Evolutionary conservation across 2,329 filamentous ascomycete species (phyloP).

Genomic region (Graphiopsis chlorocephala): DNA sequence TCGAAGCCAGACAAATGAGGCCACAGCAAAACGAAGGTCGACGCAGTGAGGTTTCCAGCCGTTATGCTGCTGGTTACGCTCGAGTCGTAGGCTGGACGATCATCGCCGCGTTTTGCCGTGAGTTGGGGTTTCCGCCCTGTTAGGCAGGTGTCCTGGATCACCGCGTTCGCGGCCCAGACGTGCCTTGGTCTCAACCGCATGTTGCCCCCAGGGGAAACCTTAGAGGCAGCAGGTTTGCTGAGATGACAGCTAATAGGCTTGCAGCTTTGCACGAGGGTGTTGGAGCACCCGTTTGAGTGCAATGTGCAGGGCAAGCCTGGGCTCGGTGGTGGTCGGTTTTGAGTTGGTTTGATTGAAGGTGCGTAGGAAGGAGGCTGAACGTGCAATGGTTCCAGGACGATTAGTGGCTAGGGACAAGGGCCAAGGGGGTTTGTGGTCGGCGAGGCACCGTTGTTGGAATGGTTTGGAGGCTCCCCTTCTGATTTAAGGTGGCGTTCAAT

Average conservation of each 20-base stretch:
- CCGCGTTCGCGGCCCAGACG: not conserved
- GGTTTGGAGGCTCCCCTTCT: not conserved
- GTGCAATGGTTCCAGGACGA: not conserved
- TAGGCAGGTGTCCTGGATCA: not conserved
- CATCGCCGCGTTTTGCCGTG: not conserved
- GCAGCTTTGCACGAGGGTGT: slow-evolving; percentile 12
- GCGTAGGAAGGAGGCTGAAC: not conserved
- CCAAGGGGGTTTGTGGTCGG: not conserved
- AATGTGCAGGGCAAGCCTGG: slow-evolving; percentile 3
- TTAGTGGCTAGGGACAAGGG: not conserved
- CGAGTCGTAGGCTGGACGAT: not conserved
- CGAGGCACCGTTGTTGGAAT: not conserved
- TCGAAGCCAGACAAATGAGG: not conserved
- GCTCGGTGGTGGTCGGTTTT: not conserved
- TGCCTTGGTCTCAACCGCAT: slow-evolving; percentile 1
- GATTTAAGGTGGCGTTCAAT: not conserved
- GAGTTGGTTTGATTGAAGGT: not conserved
- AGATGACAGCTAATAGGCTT: slow-evolving; percentile 3
- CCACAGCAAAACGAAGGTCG: not conserved
- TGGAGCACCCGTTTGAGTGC: slow-evolving; percentile 6
- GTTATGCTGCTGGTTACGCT: not conserved
- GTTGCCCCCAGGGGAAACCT: slow-evolving; percentile 5
- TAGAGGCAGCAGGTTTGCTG: not conserved
- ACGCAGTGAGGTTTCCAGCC: not conserved
- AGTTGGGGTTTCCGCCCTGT: not conserved